Evolutionary conservation across 2,329 filamentous ascomycete genomes (phyloP), one percentile per base, ranked within the genome.

Genomic region (Penicillium concentricum): DNA sequence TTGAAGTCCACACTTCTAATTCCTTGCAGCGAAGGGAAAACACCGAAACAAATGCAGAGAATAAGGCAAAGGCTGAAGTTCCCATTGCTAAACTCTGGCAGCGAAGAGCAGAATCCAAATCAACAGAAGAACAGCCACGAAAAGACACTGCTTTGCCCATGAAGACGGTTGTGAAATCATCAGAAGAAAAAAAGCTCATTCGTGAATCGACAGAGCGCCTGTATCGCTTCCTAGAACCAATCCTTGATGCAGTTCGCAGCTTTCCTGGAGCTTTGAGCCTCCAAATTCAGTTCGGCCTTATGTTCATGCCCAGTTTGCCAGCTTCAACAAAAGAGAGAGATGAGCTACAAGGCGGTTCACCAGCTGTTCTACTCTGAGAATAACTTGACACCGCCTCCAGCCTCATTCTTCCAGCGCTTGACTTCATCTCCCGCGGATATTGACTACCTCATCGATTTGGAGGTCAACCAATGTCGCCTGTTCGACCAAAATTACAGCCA

Each of bases 381-480:
- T 50, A 64, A 67, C 24, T 41, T 72, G 34, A 49, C 53, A 6
- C 58, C 66, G 2, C 70, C 70, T 15, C 66, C 64, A 8, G 71
- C 71, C 1, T 68, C 64, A 8, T 78, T 78, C 51, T 67, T 71
- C 35, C 69, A 70, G 42, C 66, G 69, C 42, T 53, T 78, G 16
- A 78, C 76, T n/a, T 67, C 69, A 0, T 73, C 71, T n/a, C 74
- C 75, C 13, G 61, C 64, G 3, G 77, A 78, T 51, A 59, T 77
- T 44, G 75, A 79, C 52, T 61, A 72, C 47, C 65, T 76, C 7
- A 60, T 79, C 10, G 67, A 72, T 55, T 45, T 76, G 35, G 69
- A 70, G 38, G 66, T 7, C 54, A 58, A 53, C 54, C 56, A 4
- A 13, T 48, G 20, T 26, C 61, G 58, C 0, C 43, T 75, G 1